Conservation (phyloP, 495 filamentous ascomycete species). For the Chaetomium tenue region DNA sequence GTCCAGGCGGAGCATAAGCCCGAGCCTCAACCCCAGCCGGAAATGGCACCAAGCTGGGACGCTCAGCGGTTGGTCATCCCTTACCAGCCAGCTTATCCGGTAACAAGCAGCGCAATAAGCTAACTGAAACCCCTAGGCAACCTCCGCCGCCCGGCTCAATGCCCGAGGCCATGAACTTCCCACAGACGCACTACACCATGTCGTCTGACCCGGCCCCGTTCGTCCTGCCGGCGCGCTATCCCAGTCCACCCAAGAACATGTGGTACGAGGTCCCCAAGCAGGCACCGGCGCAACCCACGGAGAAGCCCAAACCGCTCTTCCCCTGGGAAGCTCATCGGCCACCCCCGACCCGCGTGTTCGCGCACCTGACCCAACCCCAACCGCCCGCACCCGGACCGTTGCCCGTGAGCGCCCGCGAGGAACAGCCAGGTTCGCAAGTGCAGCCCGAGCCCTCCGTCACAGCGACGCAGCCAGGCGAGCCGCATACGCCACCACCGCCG, state of each 20-base stretch:
- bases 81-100: too few species aligned
- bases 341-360: conserved; percentile 70
- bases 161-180: conserved; percentile 77
- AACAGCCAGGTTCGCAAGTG: conserved; percentile 23
- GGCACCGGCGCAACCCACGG: conserved; percentile 53
- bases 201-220: conserved; percentile 68
- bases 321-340: conserved; percentile 75
- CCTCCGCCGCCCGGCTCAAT: conserved; percentile 70
- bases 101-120: not conserved
- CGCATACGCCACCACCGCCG: conserved; percentile 49
- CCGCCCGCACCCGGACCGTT: conserved; percentile 9
- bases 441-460: conserved; percentile 38
- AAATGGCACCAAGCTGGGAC: conserved; percentile 38
- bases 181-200: conserved; percentile 70
- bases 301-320: conserved; percentile 67
- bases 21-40: conserved; percentile 28
- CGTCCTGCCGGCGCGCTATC: conserved; percentile 69
- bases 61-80: conserved; percentile 39
- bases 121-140: conserved; percentile 49
- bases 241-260: conserved; percentile 79
- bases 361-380: conserved; percentile 34
- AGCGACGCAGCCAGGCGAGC: conserved; percentile 41
- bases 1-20: conserved; percentile 32
- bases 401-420: conserved; percentile 13
- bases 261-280: conserved; percentile 73